Evolutionary conservation across 2,329 filamentous ascomycete species (phyloP).

Genomic region (Talaromyces islandicus): DNA sequence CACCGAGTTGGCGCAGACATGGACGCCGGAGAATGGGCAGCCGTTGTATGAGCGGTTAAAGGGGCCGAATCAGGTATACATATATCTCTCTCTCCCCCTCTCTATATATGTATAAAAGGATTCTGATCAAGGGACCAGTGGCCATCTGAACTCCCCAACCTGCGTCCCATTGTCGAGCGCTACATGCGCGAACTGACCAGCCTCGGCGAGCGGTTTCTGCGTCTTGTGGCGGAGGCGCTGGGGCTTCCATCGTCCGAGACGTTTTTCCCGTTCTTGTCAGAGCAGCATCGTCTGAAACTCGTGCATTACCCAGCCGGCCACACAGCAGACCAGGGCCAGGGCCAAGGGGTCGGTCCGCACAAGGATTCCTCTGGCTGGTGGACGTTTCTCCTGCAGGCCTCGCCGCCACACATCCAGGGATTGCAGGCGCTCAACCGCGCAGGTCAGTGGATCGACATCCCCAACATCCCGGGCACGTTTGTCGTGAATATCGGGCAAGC

Average conservation of each 20-base stretch:
- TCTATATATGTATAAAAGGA: neutral
- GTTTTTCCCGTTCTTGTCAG: slow-evolving; percentile 49
- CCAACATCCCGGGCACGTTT: slow-evolving; percentile 3
- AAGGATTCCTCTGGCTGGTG: slow-evolving; percentile 61
- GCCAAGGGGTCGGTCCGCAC: slow-evolving; percentile 56
- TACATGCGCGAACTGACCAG: slow-evolving; percentile 49
- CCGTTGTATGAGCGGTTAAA: slow-evolving; percentile 40
- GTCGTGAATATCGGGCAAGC: slow-evolving; percentile 10
- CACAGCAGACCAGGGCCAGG: too few species aligned
- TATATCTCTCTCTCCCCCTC: neutral
- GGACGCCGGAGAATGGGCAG: slow-evolving; percentile 19
- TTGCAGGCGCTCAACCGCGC: slow-evolving; percentile 20
- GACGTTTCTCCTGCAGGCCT: slow-evolving; percentile 59
- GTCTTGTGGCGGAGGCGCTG: slow-evolving; percentile 53
- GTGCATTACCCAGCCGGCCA: slow-evolving; percentile 44
- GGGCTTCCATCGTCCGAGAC: slow-evolving; percentile 38
- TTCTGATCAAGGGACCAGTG: slow-evolving; percentile 29
- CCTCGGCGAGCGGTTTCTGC: slow-evolving; percentile 50
- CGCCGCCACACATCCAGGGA: slow-evolving; percentile 43
- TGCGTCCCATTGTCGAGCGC: slow-evolving; percentile 35
- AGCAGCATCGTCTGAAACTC: slow-evolving; percentile 56
- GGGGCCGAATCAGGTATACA: slow-evolving; percentile 43
- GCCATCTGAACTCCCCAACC: slow-evolving; percentile 31
- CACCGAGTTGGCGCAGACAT: slow-evolving; percentile 45
- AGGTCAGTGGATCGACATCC: slow-evolving; percentile 2